Evolutionary conservation across 2,329 filamentous ascomycete species (phyloP), one percentile per base, ranked within the genome.

Genomic region (Alternaria triticina): DNA sequence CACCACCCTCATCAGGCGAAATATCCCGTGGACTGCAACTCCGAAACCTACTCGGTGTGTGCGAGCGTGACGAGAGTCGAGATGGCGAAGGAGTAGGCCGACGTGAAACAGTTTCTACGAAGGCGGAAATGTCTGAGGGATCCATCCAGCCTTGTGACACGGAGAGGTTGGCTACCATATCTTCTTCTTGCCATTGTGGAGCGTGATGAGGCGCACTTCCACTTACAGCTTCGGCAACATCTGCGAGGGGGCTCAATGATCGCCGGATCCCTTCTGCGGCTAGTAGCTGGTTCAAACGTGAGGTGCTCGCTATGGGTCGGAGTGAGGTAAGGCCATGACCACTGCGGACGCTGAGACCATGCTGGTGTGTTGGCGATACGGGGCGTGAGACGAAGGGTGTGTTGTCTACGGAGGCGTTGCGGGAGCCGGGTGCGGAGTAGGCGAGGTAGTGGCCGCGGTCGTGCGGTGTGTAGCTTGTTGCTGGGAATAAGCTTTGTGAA

Each of bases 401-500:
- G 13, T 65, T 64, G 13, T 62, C 40, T 30, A 64, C 57, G 0
- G 67, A 72, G 1, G 36, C 65, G 7, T 66, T 54, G 6, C 69
- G 65, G 11, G 70, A 73, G 9, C 64, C 73, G 5, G 75, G 75
- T 0, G 74, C 74, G 0, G 73, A 76, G 43, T 63, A 64, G 3
- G 74, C 67, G n/a, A 75, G 69, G 54, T 61, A 73, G 3, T 63
- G 54, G 6, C 67, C 67, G 20, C 68, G 66, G 44, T 70, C 62
- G 40, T 73, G 67, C 2, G 73, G 72, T 4, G 64, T 73, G 64
- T 65, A 74, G 52, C 23, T 56, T 22, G n/a, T 25, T 33, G 40
- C 30, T 27, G 36, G 11, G 46, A 51, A 8, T 50, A 51, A 22
- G 22, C 12, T 44, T 15, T 36, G 49, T 12, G 33, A 4, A 28